phyloP scores from a whole-genome alignment of 176 grass and related monocot genomes.

The Aegilops longissima region DNA sequence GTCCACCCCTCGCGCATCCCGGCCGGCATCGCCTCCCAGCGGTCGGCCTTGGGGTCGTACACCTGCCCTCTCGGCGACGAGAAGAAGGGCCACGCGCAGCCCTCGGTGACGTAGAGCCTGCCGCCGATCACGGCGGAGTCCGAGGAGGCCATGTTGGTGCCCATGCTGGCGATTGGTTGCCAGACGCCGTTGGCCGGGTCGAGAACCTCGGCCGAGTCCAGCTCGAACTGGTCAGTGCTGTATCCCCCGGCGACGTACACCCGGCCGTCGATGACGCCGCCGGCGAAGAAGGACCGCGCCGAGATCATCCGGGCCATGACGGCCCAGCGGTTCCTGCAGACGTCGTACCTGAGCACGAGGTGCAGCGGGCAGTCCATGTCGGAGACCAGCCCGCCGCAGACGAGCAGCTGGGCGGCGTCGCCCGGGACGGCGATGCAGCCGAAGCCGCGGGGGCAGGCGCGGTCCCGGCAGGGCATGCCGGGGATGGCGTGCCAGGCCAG shows the following conservation, averaged over 20 bases:
- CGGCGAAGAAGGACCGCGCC: constrained; percentile 81
- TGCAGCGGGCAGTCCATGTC: constrained; percentile 97
- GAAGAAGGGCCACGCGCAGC: constrained; percentile 88
- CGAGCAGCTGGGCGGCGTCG: constrained; percentile 52
- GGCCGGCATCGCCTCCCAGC: constrained; percentile 71
- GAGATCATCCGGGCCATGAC: constrained; percentile 76
- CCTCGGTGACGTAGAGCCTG: constrained; percentile 74
- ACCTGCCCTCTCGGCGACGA: constrained; percentile 79
- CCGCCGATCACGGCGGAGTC: constrained; percentile 77
- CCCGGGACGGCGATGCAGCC: constrained; percentile 73
- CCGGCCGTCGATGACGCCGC: constrained; percentile 64
- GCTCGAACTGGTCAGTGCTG: constrained; percentile 80
- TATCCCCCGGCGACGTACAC: constrained; percentile 93
- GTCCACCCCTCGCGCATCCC: constrained; percentile 98
- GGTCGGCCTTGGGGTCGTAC: constrained; percentile 57
- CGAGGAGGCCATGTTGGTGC: constrained; percentile 71
- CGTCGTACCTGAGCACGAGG: constrained; percentile 79
- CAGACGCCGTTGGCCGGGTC: constrained; percentile 62
- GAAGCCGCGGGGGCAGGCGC: constrained; percentile 78
- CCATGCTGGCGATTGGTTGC: constrained; percentile 63
- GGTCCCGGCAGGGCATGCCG: constrained; percentile 82
- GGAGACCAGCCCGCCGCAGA: constrained; percentile 86
- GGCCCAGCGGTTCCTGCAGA: constrained; percentile 65
- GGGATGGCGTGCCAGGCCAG: constrained; percentile 85
- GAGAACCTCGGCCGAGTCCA: constrained; percentile 69